These are phyloP conservation scores for Eucalyptus guilfoylei DNA, from an alignment of 345 rosid species.

Conservation along the genomic window DNA sequence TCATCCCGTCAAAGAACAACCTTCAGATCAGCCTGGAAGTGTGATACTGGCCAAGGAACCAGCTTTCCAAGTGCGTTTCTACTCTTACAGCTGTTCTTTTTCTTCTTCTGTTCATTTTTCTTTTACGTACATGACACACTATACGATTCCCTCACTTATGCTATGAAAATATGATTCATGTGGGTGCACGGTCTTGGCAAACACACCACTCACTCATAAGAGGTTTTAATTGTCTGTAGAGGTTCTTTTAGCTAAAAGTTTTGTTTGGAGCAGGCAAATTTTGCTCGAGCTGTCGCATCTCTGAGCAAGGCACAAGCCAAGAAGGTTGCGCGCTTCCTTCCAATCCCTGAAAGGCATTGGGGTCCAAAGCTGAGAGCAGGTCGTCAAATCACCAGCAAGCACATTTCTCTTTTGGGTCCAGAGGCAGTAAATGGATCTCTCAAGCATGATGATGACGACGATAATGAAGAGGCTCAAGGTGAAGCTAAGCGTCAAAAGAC, in stretches of 20 bases:
- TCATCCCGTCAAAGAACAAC: conserved; percentile 87
- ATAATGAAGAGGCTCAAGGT: background rate
- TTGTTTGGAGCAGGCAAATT: conserved; percentile 54
- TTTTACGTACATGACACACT: background rate
- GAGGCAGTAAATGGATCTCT: conserved; percentile 84
- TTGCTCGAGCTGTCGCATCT: conserved; percentile 78
- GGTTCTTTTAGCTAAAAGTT: background rate
- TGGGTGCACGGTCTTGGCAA: background rate
- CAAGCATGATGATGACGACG: conserved; percentile 17
- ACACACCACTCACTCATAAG: background rate
- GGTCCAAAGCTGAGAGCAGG: conserved; percentile 97
- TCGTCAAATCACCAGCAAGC: conserved; percentile 90
- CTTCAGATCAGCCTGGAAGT: conserved; percentile 76
- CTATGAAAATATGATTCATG: background rate
- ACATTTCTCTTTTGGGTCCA: conserved; percentile 81
- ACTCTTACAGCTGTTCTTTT: background rate
- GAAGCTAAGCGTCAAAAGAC: conserved; percentile 31
- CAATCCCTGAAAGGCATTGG: conserved; percentile 99
- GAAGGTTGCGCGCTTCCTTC: conserved; percentile 84
- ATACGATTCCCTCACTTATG: background rate
- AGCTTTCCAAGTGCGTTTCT: conserved; percentile 45
- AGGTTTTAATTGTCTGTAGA: background rate
- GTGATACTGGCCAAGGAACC: conserved; percentile 91
- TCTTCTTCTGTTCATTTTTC: background rate
- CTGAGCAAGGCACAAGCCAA: conserved; percentile 94